Evolutionary conservation across 2,329 filamentous ascomycete genomes (phyloP).

Genomic region (Phyllosticta citrichinensis): DNA sequence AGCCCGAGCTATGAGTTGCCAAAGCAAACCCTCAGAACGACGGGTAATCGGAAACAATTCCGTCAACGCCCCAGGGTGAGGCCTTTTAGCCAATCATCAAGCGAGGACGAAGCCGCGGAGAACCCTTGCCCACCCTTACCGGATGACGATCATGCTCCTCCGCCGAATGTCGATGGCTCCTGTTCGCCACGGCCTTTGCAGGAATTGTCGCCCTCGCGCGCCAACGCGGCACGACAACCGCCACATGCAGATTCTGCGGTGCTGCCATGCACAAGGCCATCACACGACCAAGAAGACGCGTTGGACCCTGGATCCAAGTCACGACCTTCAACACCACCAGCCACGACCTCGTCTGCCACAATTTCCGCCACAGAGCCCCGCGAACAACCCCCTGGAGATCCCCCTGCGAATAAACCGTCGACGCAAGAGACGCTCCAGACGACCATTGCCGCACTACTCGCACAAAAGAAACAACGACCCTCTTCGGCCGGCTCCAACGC

Average conservation of each 20-base stretch:
- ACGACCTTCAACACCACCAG: neutral
- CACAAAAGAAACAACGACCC: slow-evolving; percentile 12
- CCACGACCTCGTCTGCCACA: neutral
- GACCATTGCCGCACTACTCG: slow-evolving; percentile 14
- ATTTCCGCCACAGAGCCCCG: neutral
- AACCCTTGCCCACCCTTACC: neutral
- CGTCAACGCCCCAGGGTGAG: neutral
- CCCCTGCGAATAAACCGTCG: neutral
- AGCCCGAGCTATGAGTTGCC: neutral
- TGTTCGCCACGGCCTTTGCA: neutral
- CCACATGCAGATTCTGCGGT: neutral
- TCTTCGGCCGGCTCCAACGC: neutral
- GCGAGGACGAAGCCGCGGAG: neutral
- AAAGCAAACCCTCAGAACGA: neutral
- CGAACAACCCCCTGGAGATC: neutral
- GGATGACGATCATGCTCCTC: slow-evolving; percentile 2
- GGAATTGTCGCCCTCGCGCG: slow-evolving; percentile 2
- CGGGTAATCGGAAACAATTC: neutral
- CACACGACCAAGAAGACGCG: neutral
- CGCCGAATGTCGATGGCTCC: neutral
- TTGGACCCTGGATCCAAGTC: neutral
- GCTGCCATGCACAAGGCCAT: neutral
- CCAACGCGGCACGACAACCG: neutral
- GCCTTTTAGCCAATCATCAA: slow-evolving; percentile 8
- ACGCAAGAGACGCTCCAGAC: slow-evolving; percentile 8